phyloP scores from a whole-genome alignment of 352 stramenopile species.

The Pythium brassicae region DNA sequence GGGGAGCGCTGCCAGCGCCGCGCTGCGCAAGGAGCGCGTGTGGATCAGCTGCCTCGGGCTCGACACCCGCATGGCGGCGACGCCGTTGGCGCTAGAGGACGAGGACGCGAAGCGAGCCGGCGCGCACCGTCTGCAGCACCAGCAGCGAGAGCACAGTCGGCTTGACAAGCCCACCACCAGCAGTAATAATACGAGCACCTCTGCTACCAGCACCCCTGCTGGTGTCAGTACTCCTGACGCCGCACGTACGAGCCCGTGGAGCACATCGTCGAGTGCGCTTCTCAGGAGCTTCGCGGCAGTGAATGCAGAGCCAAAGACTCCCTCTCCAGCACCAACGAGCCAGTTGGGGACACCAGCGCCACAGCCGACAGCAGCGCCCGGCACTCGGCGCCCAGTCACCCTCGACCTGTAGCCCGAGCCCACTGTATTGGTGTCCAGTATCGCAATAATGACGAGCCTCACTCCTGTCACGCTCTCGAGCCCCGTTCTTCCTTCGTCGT shows the following conservation, averaged over 20 bases:
- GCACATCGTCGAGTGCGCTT: not conserved
- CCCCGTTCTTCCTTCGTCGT: no score
- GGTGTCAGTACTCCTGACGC: not conserved
- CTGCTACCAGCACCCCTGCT: not conserved
- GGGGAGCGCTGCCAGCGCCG: conserved; percentile 5
- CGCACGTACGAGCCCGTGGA: no score
- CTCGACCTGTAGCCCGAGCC: conserved; percentile 12
- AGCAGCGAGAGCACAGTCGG: not conserved
- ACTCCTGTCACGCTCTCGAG: no score
- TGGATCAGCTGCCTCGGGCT: conserved; percentile 37
- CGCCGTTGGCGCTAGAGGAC: not conserved
- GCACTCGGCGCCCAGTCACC: not conserved
- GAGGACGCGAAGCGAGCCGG: not conserved
- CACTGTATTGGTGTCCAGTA: no score
- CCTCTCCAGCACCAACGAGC: not conserved
- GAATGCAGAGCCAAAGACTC: not conserved
- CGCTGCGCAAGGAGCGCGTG: conserved; percentile 39
- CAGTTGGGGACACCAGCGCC: not conserved
- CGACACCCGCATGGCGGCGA: conserved; percentile 16
- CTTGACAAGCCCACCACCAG: not conserved
- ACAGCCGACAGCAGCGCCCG: no score
- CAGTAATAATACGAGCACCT: conserved; percentile 2
- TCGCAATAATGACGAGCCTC: no score
- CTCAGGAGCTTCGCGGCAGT: not conserved
- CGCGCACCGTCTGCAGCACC: not conserved